These are phyloP conservation scores for Protomyces lactucae-debilis DNA, from an alignment of 1,139 yeast species.

Conservation along the genomic window DNA sequence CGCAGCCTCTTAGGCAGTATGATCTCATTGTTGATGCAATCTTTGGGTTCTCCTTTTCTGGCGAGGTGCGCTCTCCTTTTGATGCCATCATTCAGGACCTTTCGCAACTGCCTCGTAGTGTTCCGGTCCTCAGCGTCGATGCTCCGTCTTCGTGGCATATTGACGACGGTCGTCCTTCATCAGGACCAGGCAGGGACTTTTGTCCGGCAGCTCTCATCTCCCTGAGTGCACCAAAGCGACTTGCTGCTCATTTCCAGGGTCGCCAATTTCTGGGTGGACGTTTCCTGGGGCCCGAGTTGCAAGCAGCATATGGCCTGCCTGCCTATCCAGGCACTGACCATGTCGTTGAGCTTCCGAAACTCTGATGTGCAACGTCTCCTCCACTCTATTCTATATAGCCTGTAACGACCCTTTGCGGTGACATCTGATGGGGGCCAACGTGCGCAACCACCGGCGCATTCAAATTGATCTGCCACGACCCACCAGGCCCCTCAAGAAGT, in stretches of 20 bases:
- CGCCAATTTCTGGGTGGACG: constrained; percentile 86
- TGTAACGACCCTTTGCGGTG: no score
- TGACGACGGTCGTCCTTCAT: constrained; percentile 65
- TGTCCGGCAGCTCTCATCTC: constrained; percentile 67
- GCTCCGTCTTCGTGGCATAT: constrained; percentile 96
- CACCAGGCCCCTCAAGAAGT: no score
- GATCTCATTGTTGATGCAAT: constrained; percentile 68
- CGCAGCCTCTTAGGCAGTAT: constrained; percentile 36
- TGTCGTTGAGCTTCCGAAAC: constrained; percentile 34
- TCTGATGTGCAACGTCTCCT: no score
- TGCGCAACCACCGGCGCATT: no score
- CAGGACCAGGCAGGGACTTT: constrained; percentile 43
- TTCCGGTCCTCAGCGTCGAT: constrained; percentile 74
- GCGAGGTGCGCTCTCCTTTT: constrained; percentile 82
- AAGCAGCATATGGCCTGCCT: constrained; percentile 64
- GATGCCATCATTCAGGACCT: constrained; percentile 50
- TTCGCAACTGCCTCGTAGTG: neutral
- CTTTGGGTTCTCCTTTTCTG: constrained; percentile 89
- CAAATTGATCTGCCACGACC: no score
- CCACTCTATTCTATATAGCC: no score
- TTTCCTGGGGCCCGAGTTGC: constrained; percentile 62
- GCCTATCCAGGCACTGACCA: constrained; percentile 53
- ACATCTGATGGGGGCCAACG: no score
- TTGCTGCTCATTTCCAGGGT: constrained; percentile 52
- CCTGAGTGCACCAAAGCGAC: constrained; percentile 91